These are phyloP conservation scores for Rhodotorula sp. DNA, from an alignment of 1,284 basidiomycete species.

Conservation along the genomic window DNA sequence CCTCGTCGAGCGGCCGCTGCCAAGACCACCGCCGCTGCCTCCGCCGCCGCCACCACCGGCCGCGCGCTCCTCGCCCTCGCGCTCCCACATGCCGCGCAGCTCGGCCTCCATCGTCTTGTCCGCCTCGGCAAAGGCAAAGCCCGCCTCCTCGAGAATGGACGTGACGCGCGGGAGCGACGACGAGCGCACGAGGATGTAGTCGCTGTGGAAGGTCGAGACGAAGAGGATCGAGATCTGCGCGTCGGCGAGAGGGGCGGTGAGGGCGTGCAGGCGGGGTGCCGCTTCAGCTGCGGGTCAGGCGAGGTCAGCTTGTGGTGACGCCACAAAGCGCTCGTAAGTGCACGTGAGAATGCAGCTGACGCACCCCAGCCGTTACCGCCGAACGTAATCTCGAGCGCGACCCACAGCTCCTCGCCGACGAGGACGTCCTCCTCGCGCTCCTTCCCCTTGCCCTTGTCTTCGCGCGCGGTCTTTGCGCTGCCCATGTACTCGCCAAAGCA, in stretches of 20 bases:
- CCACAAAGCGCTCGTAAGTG: not conserved
- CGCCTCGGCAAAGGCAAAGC: constrained; percentile 19
- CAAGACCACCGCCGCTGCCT: not conserved
- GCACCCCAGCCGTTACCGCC: constrained; percentile 36
- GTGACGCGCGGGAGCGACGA: constrained; percentile 8
- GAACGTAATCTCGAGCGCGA: constrained; percentile 41
- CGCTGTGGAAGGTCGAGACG: constrained; percentile 37
- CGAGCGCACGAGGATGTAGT: constrained; percentile 36
- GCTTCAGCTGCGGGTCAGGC: constrained; percentile 17
- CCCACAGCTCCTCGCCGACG: constrained; percentile 36
- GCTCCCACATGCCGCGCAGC: not conserved
- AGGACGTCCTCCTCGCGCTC: constrained; percentile 11
- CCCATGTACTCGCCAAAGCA: constrained; percentile 29
- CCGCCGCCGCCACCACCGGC: not conserved
- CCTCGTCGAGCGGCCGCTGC: not conserved
- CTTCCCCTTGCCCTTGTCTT: not conserved
- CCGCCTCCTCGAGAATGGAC: constrained; percentile 11
- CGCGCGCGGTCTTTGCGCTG: not conserved
- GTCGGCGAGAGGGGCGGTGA: constrained; percentile 41
- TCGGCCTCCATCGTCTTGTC: constrained; percentile 4
- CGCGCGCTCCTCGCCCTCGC: constrained; percentile 8
- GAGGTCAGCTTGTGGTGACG: not conserved
- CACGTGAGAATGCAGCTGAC: not conserved
- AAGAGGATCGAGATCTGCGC: constrained; percentile 40
- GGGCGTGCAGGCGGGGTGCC: constrained; percentile 33